These are phyloP conservation scores for Globisporangium recalcitrans DNA, from an alignment of 352 stramenopile species.

Conservation along the genomic window DNA sequence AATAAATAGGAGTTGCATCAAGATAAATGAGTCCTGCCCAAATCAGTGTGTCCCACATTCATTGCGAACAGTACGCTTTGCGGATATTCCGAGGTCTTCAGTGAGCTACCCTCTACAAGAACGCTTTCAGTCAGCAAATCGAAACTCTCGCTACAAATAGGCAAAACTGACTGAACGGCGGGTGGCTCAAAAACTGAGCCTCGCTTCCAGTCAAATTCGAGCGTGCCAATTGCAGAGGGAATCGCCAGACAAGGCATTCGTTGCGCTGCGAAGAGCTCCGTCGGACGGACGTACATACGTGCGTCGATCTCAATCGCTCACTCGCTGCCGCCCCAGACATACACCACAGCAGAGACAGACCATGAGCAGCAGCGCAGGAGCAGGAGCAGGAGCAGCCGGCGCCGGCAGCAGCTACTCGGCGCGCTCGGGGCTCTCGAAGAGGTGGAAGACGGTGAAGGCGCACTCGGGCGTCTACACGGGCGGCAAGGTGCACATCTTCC, in stretches of 20 bases:
- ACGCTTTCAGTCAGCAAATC: too few species aligned
- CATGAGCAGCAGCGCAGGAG: constrained; percentile 11
- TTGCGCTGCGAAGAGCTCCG: neutral
- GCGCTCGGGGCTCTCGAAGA: constrained; percentile 70
- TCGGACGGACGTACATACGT: neutral
- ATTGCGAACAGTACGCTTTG: too few species aligned
- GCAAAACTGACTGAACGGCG: too few species aligned
- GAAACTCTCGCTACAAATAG: too few species aligned
- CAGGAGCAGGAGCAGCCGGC: neutral
- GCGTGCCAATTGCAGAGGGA: neutral
- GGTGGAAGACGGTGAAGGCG: constrained; percentile 68
- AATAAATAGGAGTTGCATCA: too few species aligned
- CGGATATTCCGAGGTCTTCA: too few species aligned
- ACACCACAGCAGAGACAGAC: neutral
- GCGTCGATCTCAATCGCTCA: neutral
- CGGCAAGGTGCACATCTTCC: constrained; percentile 70
- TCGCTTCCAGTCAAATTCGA: neutral
- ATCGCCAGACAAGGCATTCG: neutral
- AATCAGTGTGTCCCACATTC: too few species aligned
- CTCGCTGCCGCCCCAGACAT: neutral
- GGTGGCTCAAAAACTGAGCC: neutral
- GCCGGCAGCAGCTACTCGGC: constrained; percentile 46
- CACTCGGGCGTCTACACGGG: constrained; percentile 80
- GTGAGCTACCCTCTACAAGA: too few species aligned
- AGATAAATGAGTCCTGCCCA: too few species aligned